Evolutionary conservation across 768 basidiomycete genomes (phyloP), one percentile per base, ranked within the genome.

Genomic region (Boletus bicolor): DNA sequence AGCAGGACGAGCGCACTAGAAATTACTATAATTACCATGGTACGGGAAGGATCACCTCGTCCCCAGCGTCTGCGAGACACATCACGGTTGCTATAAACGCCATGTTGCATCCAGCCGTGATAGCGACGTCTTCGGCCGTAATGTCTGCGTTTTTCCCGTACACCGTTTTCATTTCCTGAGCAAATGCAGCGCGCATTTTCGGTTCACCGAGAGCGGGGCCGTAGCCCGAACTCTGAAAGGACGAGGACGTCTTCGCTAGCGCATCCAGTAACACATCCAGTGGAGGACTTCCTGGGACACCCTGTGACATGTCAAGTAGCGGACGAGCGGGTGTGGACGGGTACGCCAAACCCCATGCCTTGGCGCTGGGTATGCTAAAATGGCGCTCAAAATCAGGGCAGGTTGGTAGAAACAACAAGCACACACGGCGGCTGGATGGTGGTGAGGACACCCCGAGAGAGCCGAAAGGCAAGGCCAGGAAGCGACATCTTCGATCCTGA

Each of bases 271-370:
- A 70, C 1, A 64, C 48, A 2, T 72, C 64, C 3, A 85, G 81
- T 0, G 91, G 91, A 0, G 85, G 81, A 0, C 73, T 75, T 6
- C 85, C 84, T 0, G 91, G 91, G 0, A 84, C 83, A 39, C 91
- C 87, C 69, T 91, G 89, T 1, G 86, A 85, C 76, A 91, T 83
- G 62, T 82, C 79, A n/a, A 91, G 76, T 2, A 91, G 71, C 0
- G 82, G 83, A 9, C 76, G 74, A 24, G 55, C 64, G 0, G 73
- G 64, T 0, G 78, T 76, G 0, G 77, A 64, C 5, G 59, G 60
- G 67, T 82, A 85, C 12, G 69, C 61, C 21, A 64, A 59, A 0
- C 75, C 80, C 86, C 85, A 87, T 73, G 75, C 72, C 51, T 82
- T 79, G 15, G 83, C 85, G 35, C 73, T 73, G 1, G 84, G 79